Evolutionary conservation across 202 grass and related monocot genomes (phyloP).

Genomic region (Saccharum hybrid): DNA sequence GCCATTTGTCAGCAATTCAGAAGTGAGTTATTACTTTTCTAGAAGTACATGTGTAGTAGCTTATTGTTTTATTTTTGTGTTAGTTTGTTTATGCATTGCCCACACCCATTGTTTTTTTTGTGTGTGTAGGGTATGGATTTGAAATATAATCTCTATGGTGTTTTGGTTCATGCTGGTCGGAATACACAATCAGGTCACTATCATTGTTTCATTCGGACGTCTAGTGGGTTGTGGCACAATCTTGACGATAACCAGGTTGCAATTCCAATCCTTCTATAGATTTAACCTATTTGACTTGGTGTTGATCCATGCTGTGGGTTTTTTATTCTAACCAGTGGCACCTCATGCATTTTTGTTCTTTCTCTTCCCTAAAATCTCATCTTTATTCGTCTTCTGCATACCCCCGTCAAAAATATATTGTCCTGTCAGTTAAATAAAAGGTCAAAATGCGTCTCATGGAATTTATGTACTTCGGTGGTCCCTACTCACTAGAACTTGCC

Average conservation of each 20-base stretch:
- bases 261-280: constrained; percentile 13
- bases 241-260: constrained; percentile 97
- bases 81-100: not conserved
- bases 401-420: not conserved
- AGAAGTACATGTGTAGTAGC: not conserved
- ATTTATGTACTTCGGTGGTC: not conserved
- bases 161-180: constrained; percentile 93
- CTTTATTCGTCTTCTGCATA: not conserved
- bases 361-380: not conserved
- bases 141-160: constrained; percentile 94
- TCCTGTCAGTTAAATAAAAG: not conserved
- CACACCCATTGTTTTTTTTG: constrained; percentile 2
- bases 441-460: not conserved
- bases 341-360: not conserved
- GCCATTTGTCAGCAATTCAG: constrained; percentile 83
- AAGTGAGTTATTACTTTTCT: constrained; percentile 62
- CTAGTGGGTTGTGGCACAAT: constrained; percentile 96
- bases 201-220: constrained; percentile 91
- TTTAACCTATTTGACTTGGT: constrained; percentile 17
- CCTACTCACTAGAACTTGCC: not conserved
- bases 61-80: constrained; percentile 28
- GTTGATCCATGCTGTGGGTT: constrained; percentile 21
- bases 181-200: constrained; percentile 96
- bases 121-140: constrained; percentile 60
- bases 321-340: constrained; percentile 13